Evolutionary conservation across 164 flowering plant species (phyloP).

Genomic region (Protea cynaroides): DNA sequence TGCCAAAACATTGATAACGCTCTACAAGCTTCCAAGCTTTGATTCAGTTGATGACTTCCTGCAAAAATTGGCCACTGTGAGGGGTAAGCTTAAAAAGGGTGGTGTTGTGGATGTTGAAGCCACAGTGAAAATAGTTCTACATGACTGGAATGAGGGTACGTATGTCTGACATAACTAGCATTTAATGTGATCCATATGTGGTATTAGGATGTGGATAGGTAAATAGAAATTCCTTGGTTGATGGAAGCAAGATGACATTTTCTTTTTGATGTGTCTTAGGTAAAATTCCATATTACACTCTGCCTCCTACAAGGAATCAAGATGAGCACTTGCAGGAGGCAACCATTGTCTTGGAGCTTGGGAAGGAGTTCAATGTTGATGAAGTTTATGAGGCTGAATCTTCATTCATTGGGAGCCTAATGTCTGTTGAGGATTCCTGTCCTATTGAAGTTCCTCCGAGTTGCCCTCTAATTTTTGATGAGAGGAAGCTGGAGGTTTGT

Average conservation of each 20-base stretch:
- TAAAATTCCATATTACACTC: slow-evolving; percentile 83
- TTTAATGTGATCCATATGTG: not conserved
- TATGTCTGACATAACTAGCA: not conserved
- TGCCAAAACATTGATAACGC: slow-evolving; percentile 45
- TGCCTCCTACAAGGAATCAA: slow-evolving; percentile 78
- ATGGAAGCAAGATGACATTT: not conserved
- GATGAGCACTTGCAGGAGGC: slow-evolving; percentile 62
- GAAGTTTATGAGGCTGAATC: slow-evolving; percentile 73
- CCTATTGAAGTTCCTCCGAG: slow-evolving; percentile 80
- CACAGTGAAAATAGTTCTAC: slow-evolving; percentile 85
- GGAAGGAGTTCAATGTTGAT: slow-evolving; percentile 82
- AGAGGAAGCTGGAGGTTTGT: slow-evolving; percentile 71
- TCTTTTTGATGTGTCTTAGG: slow-evolving; percentile 42
- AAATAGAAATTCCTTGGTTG: not conserved
- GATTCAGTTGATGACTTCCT: slow-evolving; percentile 86
- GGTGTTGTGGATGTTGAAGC: slow-evolving; percentile 78
- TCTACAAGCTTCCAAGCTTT: slow-evolving; percentile 76
- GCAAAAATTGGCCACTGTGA: slow-evolving; percentile 71
- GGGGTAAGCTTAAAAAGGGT: slow-evolving; percentile 96
- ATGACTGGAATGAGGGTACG: slow-evolving; percentile 97
- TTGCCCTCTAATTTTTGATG: slow-evolving; percentile 62
- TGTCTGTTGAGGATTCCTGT: slow-evolving; percentile 52
- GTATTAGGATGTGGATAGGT: not conserved
- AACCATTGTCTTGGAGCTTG: slow-evolving; percentile 65
- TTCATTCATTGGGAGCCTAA: slow-evolving; percentile 86